Evolutionary conservation across 2,329 filamentous ascomycete species (phyloP).

Genomic region (Microcyclospora pomicola): DNA sequence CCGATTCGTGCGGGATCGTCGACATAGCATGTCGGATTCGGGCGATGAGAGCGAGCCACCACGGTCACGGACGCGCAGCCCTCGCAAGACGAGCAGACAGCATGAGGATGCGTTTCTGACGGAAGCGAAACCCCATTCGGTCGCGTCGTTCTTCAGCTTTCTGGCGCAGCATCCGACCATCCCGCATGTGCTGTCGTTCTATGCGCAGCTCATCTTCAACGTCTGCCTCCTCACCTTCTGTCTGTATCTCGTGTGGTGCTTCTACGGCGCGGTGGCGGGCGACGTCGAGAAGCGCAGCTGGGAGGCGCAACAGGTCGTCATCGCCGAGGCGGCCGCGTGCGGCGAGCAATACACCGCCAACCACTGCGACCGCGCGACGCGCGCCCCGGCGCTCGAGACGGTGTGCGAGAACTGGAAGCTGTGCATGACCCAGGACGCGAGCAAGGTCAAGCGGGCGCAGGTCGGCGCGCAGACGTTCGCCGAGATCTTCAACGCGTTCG

Average conservation of each 20-base stretch:
- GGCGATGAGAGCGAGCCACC: constrained; percentile 15
- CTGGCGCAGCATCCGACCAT: constrained; percentile 52
- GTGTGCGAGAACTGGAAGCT: constrained; percentile 69
- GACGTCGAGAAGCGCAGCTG: constrained; percentile 64
- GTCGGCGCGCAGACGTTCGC: constrained; percentile 80
- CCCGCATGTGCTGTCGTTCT: constrained; percentile 52
- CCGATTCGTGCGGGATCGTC: constrained; percentile 13
- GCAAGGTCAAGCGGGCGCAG: constrained; percentile 62
- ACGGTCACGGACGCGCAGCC: constrained; percentile 2
- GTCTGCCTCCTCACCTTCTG: constrained; percentile 42
- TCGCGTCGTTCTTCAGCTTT: constrained; percentile 42
- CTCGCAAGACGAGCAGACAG: constrained; percentile 15
- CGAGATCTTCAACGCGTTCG: constrained; percentile 84
- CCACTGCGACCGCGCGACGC: constrained; percentile 51
- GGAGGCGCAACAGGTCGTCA: constrained; percentile 48
- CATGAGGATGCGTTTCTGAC: constrained; percentile 3
- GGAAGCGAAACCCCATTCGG: constrained; percentile 14
- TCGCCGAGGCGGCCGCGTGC: constrained; percentile 62
- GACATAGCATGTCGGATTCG: constrained; percentile 21
- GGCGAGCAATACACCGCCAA: constrained; percentile 62
- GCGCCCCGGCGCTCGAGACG: constrained; percentile 57
- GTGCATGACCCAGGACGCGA: constrained; percentile 77
- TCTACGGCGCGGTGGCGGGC: constrained; percentile 54
- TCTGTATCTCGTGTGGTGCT: constrained; percentile 54
- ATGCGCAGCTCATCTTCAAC: constrained; percentile 54